These are phyloP conservation scores for Stemphylium beticola DNA, from an alignment of 2,329 filamentous ascomycete species.

Conservation along the genomic window DNA sequence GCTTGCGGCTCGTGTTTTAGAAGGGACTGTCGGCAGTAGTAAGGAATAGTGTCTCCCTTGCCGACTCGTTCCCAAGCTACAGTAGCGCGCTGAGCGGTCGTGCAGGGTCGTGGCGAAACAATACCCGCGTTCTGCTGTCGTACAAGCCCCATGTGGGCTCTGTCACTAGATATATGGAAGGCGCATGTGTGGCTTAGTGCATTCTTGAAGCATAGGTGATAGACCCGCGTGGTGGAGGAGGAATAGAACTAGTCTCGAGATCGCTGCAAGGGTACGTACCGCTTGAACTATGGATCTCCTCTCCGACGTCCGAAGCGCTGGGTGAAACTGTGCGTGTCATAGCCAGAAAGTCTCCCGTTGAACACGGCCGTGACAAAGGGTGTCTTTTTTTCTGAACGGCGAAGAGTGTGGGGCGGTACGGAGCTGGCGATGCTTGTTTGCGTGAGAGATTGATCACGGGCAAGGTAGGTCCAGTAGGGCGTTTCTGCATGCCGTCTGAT, in stretches of 20 bases:
- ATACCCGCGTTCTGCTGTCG: not conserved
- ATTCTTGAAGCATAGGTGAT: not conserved
- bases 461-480: too few species aligned
- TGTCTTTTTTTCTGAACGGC: not conserved
- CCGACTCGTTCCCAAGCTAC: too few species aligned
- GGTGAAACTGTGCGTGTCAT: slow-evolving; percentile 5
- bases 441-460: too few species aligned
- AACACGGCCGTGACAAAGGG: too few species aligned
- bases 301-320: slow-evolving; percentile 12
- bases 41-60: too few species aligned
- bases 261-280: not conserved
- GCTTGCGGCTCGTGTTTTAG: too few species aligned
- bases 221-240: not conserved
- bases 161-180: not conserved
- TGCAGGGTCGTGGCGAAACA: slow-evolving; percentile 9
- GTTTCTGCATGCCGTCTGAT: too few species aligned
- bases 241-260: not conserved
- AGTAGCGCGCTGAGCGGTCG: not conserved
- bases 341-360: not conserved
- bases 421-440: too few species aligned
- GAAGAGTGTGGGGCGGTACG: too few species aligned
- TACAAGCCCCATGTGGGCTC: not conserved
- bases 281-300: slow-evolving; percentile 9
- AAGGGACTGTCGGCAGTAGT: too few species aligned
- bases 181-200: not conserved